These are phyloP conservation scores for Calocybe gambosa DNA, from an alignment of 1,284 basidiomycete species.

Conservation along the genomic window DNA sequence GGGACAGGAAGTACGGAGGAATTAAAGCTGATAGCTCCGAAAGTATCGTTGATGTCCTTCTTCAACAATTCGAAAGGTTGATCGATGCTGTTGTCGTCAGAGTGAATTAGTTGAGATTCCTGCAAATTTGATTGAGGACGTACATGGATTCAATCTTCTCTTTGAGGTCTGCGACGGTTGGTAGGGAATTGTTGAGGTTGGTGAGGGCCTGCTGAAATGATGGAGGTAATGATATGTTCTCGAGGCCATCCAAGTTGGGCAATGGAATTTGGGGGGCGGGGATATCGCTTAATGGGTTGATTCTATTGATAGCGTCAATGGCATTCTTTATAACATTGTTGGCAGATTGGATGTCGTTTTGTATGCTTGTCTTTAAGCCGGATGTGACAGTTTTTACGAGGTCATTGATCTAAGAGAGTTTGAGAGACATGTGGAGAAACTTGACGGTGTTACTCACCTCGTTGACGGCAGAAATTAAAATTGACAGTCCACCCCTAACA, in stretches of 20 bases:
- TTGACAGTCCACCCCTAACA: constrained; percentile 73
- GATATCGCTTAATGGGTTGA: constrained; percentile 65
- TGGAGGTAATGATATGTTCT: constrained; percentile 80
- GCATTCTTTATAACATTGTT: constrained; percentile 66
- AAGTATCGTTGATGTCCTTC: constrained; percentile 82
- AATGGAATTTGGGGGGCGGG: constrained; percentile 64
- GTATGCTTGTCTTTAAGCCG: constrained; percentile 59
- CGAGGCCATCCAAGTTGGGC: constrained; percentile 65
- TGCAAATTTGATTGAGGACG: constrained; percentile 22
- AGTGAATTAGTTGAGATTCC: constrained; percentile 2
- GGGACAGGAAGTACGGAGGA: constrained; percentile 71
- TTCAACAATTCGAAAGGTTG: constrained; percentile 83
- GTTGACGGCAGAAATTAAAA: constrained; percentile 78
- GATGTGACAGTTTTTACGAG: constrained; percentile 59
- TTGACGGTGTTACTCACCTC: constrained; percentile 43
- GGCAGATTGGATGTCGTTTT: constrained; percentile 61
- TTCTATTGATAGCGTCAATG: constrained; percentile 64
- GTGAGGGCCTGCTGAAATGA: constrained; percentile 69
- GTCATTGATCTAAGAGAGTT: constrained; percentile 53
- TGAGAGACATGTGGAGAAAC: constrained; percentile 7
- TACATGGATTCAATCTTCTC: constrained; percentile 68
- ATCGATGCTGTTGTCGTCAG: constrained; percentile 55
- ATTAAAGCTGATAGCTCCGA: constrained; percentile 65
- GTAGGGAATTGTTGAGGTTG: constrained; percentile 76
- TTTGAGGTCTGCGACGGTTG: constrained; percentile 74